Evolutionary conservation across 2,329 filamentous ascomycete species (phyloP).

Genomic region (Colletotrichum simmondsii): DNA sequence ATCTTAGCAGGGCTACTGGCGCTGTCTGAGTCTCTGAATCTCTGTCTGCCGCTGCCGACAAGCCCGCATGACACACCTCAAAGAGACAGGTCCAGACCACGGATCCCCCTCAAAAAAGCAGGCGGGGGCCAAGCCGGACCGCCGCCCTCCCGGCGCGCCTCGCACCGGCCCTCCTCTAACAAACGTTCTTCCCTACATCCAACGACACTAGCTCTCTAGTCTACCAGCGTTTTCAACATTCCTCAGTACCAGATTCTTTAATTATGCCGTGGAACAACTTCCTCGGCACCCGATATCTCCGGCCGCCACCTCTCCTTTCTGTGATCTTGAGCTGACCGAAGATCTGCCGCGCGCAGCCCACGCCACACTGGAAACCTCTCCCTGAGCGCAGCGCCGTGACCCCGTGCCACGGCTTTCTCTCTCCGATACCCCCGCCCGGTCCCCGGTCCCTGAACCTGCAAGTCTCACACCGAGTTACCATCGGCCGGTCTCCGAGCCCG

Average conservation of each 20-base stretch:
- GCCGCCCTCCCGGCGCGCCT: slow-evolving; percentile 17
- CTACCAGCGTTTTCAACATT: neutral
- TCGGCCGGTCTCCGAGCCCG: neutral
- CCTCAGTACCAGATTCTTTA: neutral
- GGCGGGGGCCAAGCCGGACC: slow-evolving; percentile 20
- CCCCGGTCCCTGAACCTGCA: slow-evolving; percentile 2
- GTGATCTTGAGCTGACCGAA: neutral
- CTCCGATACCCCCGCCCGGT: neutral
- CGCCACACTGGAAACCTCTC: neutral
- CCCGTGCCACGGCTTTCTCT: neutral
- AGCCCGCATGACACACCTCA: neutral
- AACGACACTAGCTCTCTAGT: neutral
- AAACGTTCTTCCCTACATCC: neutral
- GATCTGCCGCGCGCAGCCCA: neutral
- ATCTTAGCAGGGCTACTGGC: neutral
- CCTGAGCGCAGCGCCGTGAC: neutral
- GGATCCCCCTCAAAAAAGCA: neutral
- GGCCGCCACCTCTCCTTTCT: neutral
- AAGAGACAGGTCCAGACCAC: neutral
- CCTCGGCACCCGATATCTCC: neutral
- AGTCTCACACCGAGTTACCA: slow-evolving; percentile 10
- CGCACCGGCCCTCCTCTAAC: neutral
- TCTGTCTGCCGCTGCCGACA: too few species aligned
- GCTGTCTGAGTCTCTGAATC: neutral
- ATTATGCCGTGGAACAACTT: neutral